Conservation (phyloP, 805 yeast species). For the Starmerella bacillaris region DNA sequence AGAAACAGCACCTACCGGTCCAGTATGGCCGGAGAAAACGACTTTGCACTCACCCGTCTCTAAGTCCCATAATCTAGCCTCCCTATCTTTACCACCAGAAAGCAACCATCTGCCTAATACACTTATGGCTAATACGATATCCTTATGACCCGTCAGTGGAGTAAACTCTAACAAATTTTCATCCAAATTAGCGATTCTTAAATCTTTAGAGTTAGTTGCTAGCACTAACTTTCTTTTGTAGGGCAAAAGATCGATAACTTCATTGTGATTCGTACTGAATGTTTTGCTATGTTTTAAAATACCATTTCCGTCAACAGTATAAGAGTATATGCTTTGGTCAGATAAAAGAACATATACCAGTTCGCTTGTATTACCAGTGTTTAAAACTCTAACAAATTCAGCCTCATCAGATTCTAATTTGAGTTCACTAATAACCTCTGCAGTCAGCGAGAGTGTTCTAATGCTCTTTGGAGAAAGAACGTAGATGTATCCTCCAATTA, state of each 20-base stretch:
- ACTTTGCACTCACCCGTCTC: conserved; percentile 33
- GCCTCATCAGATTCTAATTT: conserved; percentile 11
- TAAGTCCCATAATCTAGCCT: conserved; percentile 67
- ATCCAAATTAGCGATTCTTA: conserved; percentile 43
- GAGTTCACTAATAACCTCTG: conserved; percentile 14
- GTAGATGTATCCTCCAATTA: conserved; percentile 16
- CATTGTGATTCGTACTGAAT: conserved; percentile 88
- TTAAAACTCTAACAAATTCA: conserved; percentile 10
- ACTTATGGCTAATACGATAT: conserved; percentile 66
- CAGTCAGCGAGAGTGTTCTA: conserved; percentile 12
- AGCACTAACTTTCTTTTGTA: conserved; percentile 56
- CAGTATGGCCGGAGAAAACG: conserved; percentile 68
- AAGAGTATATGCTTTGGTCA: conserved; percentile 61
- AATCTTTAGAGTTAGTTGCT: conserved; percentile 85
- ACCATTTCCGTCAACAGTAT: conserved; percentile 22
- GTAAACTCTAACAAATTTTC: conserved; percentile 25
- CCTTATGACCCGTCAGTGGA: conserved; percentile 64
- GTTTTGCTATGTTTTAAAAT: neutral
- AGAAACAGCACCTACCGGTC: conserved; percentile 67
- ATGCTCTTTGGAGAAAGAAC: conserved; percentile 12
- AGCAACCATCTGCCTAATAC: conserved; percentile 77
- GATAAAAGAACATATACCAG: conserved; percentile 28
- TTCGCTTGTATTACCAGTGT: neutral
- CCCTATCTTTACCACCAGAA: conserved; percentile 78
- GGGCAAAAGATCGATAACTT: conserved; percentile 72